Evolutionary conservation across 306 rosid genomes (phyloP), one percentile per base, ranked within the genome.

Genomic region (Castanea mollissima): DNA sequence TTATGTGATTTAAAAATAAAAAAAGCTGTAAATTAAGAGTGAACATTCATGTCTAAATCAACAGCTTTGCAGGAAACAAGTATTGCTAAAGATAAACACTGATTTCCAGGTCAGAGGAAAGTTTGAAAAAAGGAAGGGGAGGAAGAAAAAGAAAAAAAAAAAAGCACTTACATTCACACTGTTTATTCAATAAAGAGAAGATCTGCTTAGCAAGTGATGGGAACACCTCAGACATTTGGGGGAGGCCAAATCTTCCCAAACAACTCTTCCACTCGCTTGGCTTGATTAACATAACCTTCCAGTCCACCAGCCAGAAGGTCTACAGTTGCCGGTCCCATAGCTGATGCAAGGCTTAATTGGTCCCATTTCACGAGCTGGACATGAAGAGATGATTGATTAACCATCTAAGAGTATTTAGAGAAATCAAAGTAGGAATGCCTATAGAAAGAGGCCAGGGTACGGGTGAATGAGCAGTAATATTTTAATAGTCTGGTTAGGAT

Each of bases 191-290:
- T 20, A 55, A 72, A 69, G 74, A 21, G 20, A 64, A 77, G 63
- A 85, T 79, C 79, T 27, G 15, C 57, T 14, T 19, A 59, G 80
- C 41, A 25, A 74, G 78, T 4, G 69, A 81, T 46, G 64, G 69
- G 18, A 35, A 46, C 41, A 58, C 76, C 71, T 93, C 87, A 95
- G 71, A 95, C 98, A 85, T 92, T 95, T 74, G 99, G 99, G 20
- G 99, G 99, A 18, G 98, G 99, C 99, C 99, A 95, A 32, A 95
- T 88, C 89, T 92, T 92, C 69, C 85, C 90, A 62, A 95, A 90
- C 2, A 91, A 81, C 68, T 95, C 92, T 84, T 95, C 97, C 35
- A 90, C 94, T 68, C 99, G 92, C 79, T 85, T 89, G 46, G 98
- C 95, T 84, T 95, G 98, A 74, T 87, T 89, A 38, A 85, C 91